A percentile compares a stretch with the other conserved stretches of the same genome.
These are phyloP conservation scores for Penicillium sp. DNA, from an alignment of 2,329 filamentous ascomycete genomes.

Conservation along the genomic window DNA sequence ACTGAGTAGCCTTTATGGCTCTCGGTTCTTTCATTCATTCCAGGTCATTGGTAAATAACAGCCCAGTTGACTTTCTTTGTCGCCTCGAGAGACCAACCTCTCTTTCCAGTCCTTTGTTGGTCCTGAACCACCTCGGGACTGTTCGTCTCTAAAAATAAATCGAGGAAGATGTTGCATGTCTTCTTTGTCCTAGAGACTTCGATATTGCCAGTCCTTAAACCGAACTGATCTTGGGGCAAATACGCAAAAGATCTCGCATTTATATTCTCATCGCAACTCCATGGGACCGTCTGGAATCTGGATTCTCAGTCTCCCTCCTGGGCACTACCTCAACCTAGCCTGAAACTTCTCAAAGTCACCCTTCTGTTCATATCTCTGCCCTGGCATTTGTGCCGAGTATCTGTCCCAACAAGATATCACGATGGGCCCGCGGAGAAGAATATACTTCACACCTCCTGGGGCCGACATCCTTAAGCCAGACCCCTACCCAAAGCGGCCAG, in stretches of 20 bases:
- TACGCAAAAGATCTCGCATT: background rate
- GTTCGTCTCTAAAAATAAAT: background rate
- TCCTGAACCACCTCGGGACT: background rate
- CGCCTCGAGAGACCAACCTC: background rate
- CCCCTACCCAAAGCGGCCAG: constrained; percentile 1
- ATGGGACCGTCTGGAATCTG: constrained; percentile 13
- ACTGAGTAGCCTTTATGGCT: background rate
- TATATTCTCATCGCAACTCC: background rate
- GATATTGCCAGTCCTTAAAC: background rate
- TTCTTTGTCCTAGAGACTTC: background rate
- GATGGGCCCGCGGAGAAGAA: background rate
- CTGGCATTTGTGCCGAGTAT: background rate
- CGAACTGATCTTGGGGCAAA: background rate
- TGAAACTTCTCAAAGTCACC: background rate
- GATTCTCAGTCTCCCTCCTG: constrained; percentile 27
- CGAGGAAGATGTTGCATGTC: background rate
- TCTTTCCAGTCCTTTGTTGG: constrained; percentile 1
- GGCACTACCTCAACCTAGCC: background rate
- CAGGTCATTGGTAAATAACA: background rate
- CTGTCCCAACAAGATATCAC: background rate
- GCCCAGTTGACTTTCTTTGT: background rate
- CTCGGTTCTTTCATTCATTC: background rate
- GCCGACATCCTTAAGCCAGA: background rate
- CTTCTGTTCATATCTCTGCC: background rate
- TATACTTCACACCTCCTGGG: background rate